These are phyloP conservation scores for Colletotrichum lupini DNA, from an alignment of 2,329 filamentous ascomycete species.

Conservation along the genomic window DNA sequence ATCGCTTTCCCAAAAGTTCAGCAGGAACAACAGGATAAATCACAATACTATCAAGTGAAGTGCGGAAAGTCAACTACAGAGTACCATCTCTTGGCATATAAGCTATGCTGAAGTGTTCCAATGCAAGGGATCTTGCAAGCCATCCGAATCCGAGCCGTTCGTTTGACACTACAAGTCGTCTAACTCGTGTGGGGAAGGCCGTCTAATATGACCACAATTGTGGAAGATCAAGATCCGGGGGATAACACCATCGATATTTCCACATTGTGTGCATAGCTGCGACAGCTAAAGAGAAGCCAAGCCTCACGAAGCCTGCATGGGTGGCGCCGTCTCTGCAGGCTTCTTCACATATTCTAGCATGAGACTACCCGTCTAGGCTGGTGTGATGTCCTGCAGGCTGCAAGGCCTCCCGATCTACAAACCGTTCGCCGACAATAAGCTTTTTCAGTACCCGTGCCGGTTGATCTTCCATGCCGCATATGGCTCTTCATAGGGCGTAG, in stretches of 20 bases:
- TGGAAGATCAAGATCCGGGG: not conserved
- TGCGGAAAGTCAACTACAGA: not conserved
- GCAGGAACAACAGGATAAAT: no score
- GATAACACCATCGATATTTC: not conserved
- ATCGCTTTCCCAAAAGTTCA: not conserved
- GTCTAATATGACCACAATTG: not conserved
- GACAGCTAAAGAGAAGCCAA: not conserved
- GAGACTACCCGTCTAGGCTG: not conserved
- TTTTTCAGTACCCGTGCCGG: constrained; percentile 2
- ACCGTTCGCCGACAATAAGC: not conserved
- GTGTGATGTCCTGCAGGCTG: not conserved
- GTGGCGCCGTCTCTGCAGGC: not conserved
- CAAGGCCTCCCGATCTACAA: constrained; percentile 9
- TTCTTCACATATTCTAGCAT: not conserved
- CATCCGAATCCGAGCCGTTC: not conserved
- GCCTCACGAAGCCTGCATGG: not conserved
- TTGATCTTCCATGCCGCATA: not conserved
- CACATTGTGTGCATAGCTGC: not conserved
- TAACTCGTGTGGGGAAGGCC: not conserved
- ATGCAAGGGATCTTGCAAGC: not conserved
- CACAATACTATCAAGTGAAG: not conserved
- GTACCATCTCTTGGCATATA: fast-evolving
- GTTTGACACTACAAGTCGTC: not conserved
- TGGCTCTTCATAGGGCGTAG: not conserved
- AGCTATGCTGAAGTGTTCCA: not conserved